phyloP scores from a whole-genome alignment of 2,329 filamentous ascomycete species.

The Drechslera avenae region DNA sequence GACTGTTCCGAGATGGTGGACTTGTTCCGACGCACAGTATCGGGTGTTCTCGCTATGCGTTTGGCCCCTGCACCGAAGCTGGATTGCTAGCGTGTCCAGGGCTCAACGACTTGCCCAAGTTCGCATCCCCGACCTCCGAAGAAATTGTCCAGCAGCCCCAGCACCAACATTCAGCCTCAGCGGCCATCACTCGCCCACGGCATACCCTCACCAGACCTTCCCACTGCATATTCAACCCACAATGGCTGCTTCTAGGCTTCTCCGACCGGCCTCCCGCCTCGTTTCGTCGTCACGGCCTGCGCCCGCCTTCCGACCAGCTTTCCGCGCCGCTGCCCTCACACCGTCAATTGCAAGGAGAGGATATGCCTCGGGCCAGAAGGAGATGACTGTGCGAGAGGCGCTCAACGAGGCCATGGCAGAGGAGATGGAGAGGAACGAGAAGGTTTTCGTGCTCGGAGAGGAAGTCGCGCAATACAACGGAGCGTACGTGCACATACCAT shows the following conservation, averaged over 20 bases:
- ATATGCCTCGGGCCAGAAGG: slow-evolving; percentile 73
- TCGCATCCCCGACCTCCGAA: slow-evolving; percentile 30
- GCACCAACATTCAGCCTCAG: slow-evolving; percentile 27
- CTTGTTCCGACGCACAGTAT: slow-evolving; percentile 2
- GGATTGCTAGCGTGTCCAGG: slow-evolving; percentile 16
- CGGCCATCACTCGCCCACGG: slow-evolving; percentile 36
- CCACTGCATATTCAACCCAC: slow-evolving; percentile 11
- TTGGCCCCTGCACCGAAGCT: slow-evolving; percentile 12
- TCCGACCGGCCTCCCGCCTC: slow-evolving; percentile 68
- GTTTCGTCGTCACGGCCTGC: slow-evolving; percentile 61
- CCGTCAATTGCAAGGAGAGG: slow-evolving; percentile 57
- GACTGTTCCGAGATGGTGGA: too few species aligned
- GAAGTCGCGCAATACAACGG: slow-evolving; percentile 99
- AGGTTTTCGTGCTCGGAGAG: slow-evolving; percentile 95
- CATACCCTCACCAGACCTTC: slow-evolving; percentile 27
- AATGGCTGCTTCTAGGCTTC: slow-evolving; percentile 66
- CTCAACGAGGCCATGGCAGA: slow-evolving; percentile 97
- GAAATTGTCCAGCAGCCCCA: slow-evolving; percentile 33
- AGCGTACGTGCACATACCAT: slow-evolving; percentile 61
- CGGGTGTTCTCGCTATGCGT: slow-evolving; percentile 17
- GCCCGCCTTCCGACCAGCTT: slow-evolving; percentile 58
- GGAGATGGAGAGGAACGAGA: slow-evolving; percentile 91
- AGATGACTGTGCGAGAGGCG: slow-evolving; percentile 95
- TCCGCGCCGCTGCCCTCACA: slow-evolving; percentile 55
- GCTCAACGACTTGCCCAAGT: slow-evolving; percentile 18